Conservation (phyloP, 805 yeast species). For the Allodekkera sacchari region DNA sequence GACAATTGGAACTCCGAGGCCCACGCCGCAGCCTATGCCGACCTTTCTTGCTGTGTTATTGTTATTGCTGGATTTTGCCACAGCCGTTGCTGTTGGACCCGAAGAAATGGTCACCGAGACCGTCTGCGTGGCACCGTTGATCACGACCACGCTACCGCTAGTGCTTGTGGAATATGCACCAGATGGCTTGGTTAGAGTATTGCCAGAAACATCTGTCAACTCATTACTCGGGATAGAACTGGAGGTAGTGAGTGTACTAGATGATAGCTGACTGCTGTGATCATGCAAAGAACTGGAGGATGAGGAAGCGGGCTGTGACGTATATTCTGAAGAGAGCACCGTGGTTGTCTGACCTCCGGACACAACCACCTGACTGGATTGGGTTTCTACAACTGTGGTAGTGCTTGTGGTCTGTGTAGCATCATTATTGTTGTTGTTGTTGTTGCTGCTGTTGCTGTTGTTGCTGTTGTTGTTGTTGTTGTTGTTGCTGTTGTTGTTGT, state of each 20-base stretch:
- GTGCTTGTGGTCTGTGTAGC: constrained; percentile 1
- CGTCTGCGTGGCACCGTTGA: constrained; percentile 13
- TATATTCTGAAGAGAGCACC: too few relatives aligned
- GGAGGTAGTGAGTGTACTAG: too few relatives aligned
- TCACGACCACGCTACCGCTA: too few relatives aligned
- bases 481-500: not conserved
- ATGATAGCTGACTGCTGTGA: too few relatives aligned
- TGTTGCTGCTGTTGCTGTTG: not conserved
- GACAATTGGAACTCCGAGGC: constrained; percentile 60
- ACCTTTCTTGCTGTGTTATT: constrained; percentile 25
- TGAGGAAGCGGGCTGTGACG: too few relatives aligned
- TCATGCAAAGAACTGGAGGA: too few relatives aligned
- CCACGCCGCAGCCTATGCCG: constrained; percentile 63
- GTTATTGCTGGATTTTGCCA: constrained; percentile 36
- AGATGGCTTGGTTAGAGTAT: too few relatives aligned
- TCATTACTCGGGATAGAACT: too few relatives aligned
- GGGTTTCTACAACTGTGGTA: constrained; percentile 2
- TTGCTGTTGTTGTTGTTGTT: not conserved
- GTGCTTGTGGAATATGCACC: too few relatives aligned
- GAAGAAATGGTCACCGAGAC: constrained; percentile 11
- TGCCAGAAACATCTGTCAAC: too few relatives aligned
- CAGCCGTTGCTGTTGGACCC: constrained; percentile 22
- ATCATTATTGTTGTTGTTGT: not conserved
- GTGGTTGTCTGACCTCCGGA: too few relatives aligned
- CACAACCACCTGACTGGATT: too few relatives aligned